A percentile compares a stretch with the other conserved stretches of the same genome.
Conservation (phyloP, 768 basidiomycete species). For the Plicaturopsis crispa region DNA sequence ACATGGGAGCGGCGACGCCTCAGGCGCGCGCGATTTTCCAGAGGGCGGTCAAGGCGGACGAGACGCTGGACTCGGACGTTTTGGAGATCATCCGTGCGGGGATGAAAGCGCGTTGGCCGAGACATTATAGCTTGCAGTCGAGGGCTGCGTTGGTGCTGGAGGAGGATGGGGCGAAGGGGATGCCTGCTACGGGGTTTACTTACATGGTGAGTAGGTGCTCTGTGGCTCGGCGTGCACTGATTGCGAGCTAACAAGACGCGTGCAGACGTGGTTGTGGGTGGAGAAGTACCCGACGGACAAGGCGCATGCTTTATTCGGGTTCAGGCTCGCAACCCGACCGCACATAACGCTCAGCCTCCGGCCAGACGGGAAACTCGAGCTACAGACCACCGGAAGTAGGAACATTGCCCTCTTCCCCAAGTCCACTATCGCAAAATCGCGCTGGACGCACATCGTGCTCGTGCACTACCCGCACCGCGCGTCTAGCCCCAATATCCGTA, state of each 20-base stretch:
- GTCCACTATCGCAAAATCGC: constrained; percentile 38
- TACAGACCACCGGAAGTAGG: constrained; percentile 31
- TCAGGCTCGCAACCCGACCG: constrained; percentile 11
- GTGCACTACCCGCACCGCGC: constrained; percentile 56
- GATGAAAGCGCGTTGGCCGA: constrained; percentile 72
- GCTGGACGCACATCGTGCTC: constrained; percentile 70
- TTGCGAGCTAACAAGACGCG: no score
- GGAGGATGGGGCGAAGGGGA: constrained; percentile 39
- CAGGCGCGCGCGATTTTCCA: constrained; percentile 64
- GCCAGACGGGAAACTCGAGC: constrained; percentile 49
- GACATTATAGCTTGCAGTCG: constrained; percentile 66
- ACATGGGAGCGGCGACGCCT: constrained; percentile 62
- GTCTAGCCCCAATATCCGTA: constrained; percentile 55
- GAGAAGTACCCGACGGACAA: constrained; percentile 28
- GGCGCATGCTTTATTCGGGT: constrained; percentile 30
- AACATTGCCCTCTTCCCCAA: constrained; percentile 36
- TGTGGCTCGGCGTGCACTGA: constrained; percentile 1
- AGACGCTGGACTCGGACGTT: constrained; percentile 52
- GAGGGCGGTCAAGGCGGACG: constrained; percentile 38
- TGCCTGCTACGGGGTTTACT: constrained; percentile 61
- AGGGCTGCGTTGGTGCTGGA: constrained; percentile 41
- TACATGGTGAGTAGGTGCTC: constrained; percentile 45
- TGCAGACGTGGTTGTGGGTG: constrained; percentile 49
- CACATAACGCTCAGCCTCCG: constrained; percentile 40
- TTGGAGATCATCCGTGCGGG: constrained; percentile 64